These are phyloP conservation scores for Leccinum boreale DNA, from an alignment of 768 basidiomycete species.

Conservation along the genomic window DNA sequence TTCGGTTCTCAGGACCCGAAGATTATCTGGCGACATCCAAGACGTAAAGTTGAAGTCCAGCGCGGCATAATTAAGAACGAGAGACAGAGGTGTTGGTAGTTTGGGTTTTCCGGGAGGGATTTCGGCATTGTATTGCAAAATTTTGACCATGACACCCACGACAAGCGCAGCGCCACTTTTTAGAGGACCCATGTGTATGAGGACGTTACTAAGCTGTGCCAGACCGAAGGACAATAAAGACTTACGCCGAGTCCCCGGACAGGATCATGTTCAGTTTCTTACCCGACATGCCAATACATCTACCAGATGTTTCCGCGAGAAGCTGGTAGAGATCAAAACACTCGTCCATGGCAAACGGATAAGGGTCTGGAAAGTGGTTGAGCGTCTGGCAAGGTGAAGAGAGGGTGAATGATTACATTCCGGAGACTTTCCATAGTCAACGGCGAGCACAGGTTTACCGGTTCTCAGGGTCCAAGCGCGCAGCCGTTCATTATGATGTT, in stretches of 20 bases:
- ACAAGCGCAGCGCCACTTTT: slow-evolving; percentile 85
- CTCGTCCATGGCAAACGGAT: slow-evolving; percentile 95
- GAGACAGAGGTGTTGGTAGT: slow-evolving; percentile 72
- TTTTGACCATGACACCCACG: slow-evolving; percentile 78
- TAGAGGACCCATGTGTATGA: slow-evolving; percentile 12
- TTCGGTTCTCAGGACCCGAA: slow-evolving; percentile 82
- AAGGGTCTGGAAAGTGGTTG: slow-evolving; percentile 65
- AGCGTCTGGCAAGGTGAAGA: slow-evolving; percentile 1
- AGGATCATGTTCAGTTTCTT: slow-evolving; percentile 72
- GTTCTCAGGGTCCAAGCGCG: slow-evolving; percentile 81
- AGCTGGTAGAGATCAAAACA: slow-evolving; percentile 87
- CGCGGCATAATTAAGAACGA: slow-evolving; percentile 88
- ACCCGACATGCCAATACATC: slow-evolving; percentile 86
- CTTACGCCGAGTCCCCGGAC: slow-evolving; percentile 97
- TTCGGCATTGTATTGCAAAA: slow-evolving; percentile 60
- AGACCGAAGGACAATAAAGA: slow-evolving; percentile 13
- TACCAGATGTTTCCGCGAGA: slow-evolving; percentile 76
- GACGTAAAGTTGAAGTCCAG: slow-evolving; percentile 98
- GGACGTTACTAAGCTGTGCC: slow-evolving; percentile 2
- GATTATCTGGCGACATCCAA: slow-evolving; percentile 87
- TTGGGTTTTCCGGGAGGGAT: slow-evolving; percentile 31
- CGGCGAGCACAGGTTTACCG: slow-evolving; percentile 73
- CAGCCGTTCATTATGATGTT: slow-evolving; percentile 94
- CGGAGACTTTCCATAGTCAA: slow-evolving; percentile 96
- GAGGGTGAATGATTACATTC: slow-evolving; percentile 61